Evolutionary conservation across 768 basidiomycete species (phyloP).

Genomic region (Kwoniella sp.): DNA sequence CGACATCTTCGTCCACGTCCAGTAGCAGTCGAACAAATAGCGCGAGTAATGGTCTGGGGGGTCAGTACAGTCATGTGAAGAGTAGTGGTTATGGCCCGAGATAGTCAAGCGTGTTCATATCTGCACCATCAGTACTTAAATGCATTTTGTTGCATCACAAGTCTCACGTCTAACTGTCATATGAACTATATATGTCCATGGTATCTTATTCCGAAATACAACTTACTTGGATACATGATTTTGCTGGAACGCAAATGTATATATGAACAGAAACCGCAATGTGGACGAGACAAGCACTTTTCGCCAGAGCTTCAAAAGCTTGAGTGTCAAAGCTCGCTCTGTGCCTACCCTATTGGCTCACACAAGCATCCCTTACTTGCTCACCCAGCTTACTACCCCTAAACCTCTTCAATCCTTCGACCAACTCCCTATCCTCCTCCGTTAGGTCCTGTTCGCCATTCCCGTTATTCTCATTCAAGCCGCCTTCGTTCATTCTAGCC

Average conservation of each 20-base stretch:
- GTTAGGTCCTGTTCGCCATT: slow-evolving; percentile 13
- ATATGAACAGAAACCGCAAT: too few species aligned
- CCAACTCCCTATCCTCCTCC: slow-evolving; percentile 41
- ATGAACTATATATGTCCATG: too few species aligned
- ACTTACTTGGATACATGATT: too few species aligned
- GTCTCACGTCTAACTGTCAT: too few species aligned
- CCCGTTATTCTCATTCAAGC: neutral
- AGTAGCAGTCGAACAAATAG: neutral
- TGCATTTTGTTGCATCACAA: too few species aligned
- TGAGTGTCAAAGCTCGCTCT: too few species aligned
- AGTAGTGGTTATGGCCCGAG: slow-evolving; percentile 51
- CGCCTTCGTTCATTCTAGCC: neutral
- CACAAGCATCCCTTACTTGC: slow-evolving; percentile 44
- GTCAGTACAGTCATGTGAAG: slow-evolving; percentile 45
- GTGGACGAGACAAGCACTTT: too few species aligned
- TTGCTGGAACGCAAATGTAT: too few species aligned
- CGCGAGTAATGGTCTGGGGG: slow-evolving; percentile 20
- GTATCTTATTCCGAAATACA: too few species aligned
- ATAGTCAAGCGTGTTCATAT: too few species aligned
- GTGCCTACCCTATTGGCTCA: slow-evolving; percentile 34
- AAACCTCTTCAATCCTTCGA: slow-evolving; percentile 46
- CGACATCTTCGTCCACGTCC: slow-evolving; percentile 5
- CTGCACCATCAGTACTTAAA: too few species aligned
- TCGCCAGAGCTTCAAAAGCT: too few species aligned
- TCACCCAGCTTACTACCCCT: slow-evolving; percentile 37